These are phyloP conservation scores for Thalia dealbata DNA, from an alignment of 176 grass and related monocot species.

Conservation along the genomic window DNA sequence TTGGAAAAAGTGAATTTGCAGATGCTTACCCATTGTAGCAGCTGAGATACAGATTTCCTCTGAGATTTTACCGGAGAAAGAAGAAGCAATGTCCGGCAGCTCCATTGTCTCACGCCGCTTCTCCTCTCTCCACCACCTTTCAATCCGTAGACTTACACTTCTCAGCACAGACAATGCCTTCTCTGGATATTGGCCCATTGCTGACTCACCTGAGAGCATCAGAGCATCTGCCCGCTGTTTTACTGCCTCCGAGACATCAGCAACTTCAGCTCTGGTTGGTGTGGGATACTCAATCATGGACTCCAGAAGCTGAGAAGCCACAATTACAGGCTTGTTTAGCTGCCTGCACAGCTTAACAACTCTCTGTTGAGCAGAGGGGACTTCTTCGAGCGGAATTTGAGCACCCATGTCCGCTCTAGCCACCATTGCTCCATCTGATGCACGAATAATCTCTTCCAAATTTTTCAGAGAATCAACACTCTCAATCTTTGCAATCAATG, in stretches of 20 bases:
- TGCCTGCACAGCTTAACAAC: constrained; percentile 79
- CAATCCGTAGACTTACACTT: constrained; percentile 84
- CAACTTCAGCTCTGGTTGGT: constrained; percentile 89
- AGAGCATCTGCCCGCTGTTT: constrained; percentile 78
- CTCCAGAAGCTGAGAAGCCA: constrained; percentile 91
- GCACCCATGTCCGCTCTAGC: constrained; percentile 93
- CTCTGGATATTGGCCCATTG: constrained; percentile 84
- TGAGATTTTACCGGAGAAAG: constrained; percentile 80
- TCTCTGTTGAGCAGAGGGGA: constrained; percentile 82
- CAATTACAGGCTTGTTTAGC: constrained; percentile 95
- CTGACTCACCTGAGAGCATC: constrained; percentile 98
- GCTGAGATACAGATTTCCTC: constrained; percentile 97
- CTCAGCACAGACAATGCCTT: constrained; percentile 82
- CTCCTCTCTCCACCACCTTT: constrained; percentile 96
- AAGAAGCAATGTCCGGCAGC: constrained; percentile 57
- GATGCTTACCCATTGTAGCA: constrained; percentile 78
- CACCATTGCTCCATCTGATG: constrained; percentile 91
- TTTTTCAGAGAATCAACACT: constrained; percentile 85
- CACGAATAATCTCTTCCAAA: constrained; percentile 66
- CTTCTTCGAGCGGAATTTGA: constrained; percentile 90
- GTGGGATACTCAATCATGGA: constrained; percentile 96
- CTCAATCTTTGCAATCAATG: constrained; percentile 91
- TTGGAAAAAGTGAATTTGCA: not conserved
- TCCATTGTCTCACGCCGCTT: constrained; percentile 61
- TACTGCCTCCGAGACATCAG: constrained; percentile 94